A percentile compares a stretch with the other conserved stretches of the same genome.
phyloP scores from a whole-genome alignment of 1,284 basidiomycete species.

The Stereum hirsutum region DNA sequence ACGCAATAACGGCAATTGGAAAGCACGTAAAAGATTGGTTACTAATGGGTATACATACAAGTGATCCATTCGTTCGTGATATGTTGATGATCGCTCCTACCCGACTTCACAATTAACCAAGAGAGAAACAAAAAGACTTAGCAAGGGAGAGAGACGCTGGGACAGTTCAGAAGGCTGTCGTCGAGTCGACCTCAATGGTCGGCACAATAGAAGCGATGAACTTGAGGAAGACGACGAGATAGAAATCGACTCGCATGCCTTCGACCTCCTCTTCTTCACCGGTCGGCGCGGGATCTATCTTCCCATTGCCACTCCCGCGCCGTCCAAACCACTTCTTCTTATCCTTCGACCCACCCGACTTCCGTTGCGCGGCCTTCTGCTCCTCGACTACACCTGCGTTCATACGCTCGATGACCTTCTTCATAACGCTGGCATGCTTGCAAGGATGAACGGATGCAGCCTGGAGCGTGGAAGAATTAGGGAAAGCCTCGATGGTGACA shows the following conservation, averaged over 20 bases:
- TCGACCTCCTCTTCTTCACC: conserved; percentile 65
- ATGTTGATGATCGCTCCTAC: no score
- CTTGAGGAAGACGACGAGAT: conserved; percentile 94
- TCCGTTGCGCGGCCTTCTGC: conserved; percentile 54
- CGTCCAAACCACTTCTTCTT: conserved; percentile 84
- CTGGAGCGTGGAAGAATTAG: conserved; percentile 79
- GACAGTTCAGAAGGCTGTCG: conserved; percentile 61
- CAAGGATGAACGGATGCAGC: conserved; percentile 94
- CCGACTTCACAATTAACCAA: no score
- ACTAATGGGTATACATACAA: no score
- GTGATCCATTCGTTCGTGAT: no score
- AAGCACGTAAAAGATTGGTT: no score
- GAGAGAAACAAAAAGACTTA: no score
- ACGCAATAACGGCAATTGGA: no score
- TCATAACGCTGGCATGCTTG: conserved; percentile 99
- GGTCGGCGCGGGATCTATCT: conserved; percentile 38
- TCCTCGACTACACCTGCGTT: conserved; percentile 80
- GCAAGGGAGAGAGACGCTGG: no score
- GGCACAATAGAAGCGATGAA: conserved; percentile 93
- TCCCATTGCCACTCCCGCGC: conserved; percentile 53
- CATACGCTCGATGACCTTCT: conserved; percentile 99
- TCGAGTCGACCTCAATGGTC: conserved; percentile 92
- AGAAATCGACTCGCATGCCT: conserved; percentile 92
- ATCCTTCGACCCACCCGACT: conserved; percentile 34
- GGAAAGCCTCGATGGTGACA: conserved; percentile 97